phyloP scores from a whole-genome alignment of 163 green algal species.

The Prototheca cutis region DNA sequence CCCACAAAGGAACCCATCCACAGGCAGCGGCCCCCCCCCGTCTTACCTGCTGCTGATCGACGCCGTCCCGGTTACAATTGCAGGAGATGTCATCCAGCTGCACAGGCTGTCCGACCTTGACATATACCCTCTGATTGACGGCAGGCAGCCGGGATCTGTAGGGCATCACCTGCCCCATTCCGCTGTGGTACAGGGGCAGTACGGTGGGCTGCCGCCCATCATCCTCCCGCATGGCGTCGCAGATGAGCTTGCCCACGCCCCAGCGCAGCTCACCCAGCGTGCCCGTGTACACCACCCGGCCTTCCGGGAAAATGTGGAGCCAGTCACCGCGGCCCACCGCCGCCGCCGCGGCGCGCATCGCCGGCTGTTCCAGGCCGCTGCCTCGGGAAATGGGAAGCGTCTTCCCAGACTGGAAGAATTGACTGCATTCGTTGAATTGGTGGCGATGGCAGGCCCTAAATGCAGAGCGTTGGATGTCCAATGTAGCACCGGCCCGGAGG shows the following conservation, averaged over 20 bases:
- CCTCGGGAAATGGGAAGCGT: constrained; percentile 65
- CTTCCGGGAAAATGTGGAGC: constrained; percentile 88
- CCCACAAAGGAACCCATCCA: not conserved
- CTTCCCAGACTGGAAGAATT: constrained; percentile 80
- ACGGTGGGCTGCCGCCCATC: constrained; percentile 37
- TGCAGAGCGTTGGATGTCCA: too few relatives aligned
- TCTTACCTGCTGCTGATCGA: constrained; percentile 35
- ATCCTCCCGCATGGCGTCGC: constrained; percentile 34
- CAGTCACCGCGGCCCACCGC: constrained; percentile 50
- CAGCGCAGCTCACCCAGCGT: constrained; percentile 40
- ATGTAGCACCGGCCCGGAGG: too few relatives aligned
- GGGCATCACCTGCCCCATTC: constrained; percentile 57
- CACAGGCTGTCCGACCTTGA: constrained; percentile 60
- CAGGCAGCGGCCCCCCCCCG: not conserved
- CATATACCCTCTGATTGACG: constrained; percentile 38
- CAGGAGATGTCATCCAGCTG: constrained; percentile 51
- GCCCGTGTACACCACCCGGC: constrained; percentile 40
- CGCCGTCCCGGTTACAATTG: constrained; percentile 29
- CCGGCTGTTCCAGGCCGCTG: constrained; percentile 57
- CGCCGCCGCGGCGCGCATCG: constrained; percentile 42
- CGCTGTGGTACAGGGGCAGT: constrained; percentile 72
- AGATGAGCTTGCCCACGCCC: constrained; percentile 72
- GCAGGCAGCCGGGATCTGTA: constrained; percentile 20
- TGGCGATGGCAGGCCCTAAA: too few relatives aligned
- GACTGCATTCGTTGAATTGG: not conserved